Evolutionary conservation across 495 filamentous ascomycete species (phyloP).

Genomic region (Cladorrhinum samala): DNA sequence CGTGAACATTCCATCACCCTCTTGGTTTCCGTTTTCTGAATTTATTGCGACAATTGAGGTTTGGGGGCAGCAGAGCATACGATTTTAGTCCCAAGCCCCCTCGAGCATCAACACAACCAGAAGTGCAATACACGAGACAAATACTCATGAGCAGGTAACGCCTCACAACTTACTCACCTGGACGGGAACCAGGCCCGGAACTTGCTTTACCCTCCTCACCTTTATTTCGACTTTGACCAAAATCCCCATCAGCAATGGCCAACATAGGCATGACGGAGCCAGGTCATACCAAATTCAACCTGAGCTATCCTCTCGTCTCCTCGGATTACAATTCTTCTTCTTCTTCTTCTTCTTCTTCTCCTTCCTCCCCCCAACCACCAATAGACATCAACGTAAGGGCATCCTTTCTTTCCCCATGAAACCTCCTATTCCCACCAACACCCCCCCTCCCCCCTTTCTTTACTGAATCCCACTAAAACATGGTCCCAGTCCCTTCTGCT

Average conservation of each 20-base stretch:
- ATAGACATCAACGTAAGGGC: neutral
- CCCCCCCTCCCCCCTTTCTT: neutral
- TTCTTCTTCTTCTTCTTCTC: neutral
- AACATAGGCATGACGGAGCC: conserved; percentile 10
- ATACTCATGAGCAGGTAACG: too few relatives aligned
- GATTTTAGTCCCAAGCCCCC: too few relatives aligned
- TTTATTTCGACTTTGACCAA: too few relatives aligned
- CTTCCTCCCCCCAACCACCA: too few relatives aligned
- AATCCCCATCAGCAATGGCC: neutral
- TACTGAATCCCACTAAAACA: neutral
- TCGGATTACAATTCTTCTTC: conserved; percentile 3
- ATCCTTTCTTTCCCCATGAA: neutral
- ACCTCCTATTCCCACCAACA: neutral
- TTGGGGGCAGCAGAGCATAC: too few relatives aligned
- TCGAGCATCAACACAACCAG: too few relatives aligned
- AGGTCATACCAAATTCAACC: conserved; percentile 25
- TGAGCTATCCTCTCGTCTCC: conserved; percentile 17
- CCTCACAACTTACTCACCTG: too few relatives aligned
- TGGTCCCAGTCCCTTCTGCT: conserved; percentile 22
- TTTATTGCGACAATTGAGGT: too few relatives aligned
- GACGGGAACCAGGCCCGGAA: neutral
- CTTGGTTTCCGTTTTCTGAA: too few relatives aligned
- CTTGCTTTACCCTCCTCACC: neutral
- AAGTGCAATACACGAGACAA: too few relatives aligned
- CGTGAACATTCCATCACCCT: too few relatives aligned